Evolutionary conservation across 2,329 filamentous ascomycete species (phyloP), one percentile per base, ranked within the genome.

Genomic region (Exophiala oligosperma): DNA sequence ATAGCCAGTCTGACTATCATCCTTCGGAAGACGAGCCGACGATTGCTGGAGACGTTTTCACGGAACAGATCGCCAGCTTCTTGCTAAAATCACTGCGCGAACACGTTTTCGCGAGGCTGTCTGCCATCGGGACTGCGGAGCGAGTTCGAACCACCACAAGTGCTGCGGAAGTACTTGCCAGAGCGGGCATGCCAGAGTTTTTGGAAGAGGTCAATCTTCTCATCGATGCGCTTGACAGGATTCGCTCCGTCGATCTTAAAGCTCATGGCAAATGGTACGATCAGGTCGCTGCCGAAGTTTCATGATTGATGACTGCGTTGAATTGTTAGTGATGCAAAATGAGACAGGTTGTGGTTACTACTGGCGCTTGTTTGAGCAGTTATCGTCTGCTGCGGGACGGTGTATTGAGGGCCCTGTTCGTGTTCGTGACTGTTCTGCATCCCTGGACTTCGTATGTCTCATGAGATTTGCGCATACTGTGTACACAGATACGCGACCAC

Each of bases 121-220:
- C 78, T 43, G 84, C 84, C n/a, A 77, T 76, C n/a, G 85, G 81
- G 62, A 81, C 81, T 1, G 80, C 80, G 14, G 85, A 88, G 65
- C 73, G 82, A 17, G 81, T 86, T 11, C 76, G 81, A 11, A 79
- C 79, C 8, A 83, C 82, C 0, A 83, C 78, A 29, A 81, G 79
- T 1, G 84, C 85, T 5, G 82, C 78, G 9, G 83, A 86, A 61
- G 79, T 79, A 6, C 73, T 88, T 41, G 83, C 84, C 4, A 77
- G 78, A 1, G 82, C 80, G 11, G 85, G 85, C 3, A 79, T 88
- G 71, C 80, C 83, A 0, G 85, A 88, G 64, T 86, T 87, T 65
- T 79, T 84, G 8, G 76, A 71, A 26, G 81, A 84, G 58, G 82
- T 87, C 21, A 80, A 81, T 1, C 79, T 80, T 43, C 74, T 87